Base-by-base conservation (phyloP, 352 stramenopile genomes). In the Blastocystis hominis region DNA sequence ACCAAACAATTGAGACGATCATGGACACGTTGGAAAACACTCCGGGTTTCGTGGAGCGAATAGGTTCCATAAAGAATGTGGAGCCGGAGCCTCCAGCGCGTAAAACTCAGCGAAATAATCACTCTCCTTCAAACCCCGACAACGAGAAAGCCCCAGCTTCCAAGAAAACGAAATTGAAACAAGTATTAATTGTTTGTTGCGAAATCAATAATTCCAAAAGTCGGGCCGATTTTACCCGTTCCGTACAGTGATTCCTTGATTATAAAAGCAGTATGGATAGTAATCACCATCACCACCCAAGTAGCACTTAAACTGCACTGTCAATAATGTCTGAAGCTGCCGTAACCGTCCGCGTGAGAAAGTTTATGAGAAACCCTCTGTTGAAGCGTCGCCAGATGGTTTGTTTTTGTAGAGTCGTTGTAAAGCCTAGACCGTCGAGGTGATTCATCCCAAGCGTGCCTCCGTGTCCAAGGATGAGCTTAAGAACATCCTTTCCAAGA, bases 381-480 rank as follows among this genome's bases (percentile, higher is more conserved):
- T 53, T 87, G 40, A 87, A 87, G 77, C 62, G 77, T 66, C 77
- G 77, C 34, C 77, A 53, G 84, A 79, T 70, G 77, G 77, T 87
- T 69, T 68, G 13, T n/a, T 56, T 17, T 44, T 10, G 6, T 53
- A 47, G 53, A n/a, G n/a, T 24, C 44, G 7, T 13, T 66, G 70
- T 24, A 88, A 59, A 24, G 44, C 50, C 5, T 86, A 89, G 53
- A 86, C 64, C 17, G 80, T 89, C 59, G 50, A 76, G 38, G 40
- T 78, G 5, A 36, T 77, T 50, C 68, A 70, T 17, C 72, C 59
- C 17, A 66, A 79, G 40, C 76, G 61, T 56, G 88, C 88, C 53
- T 70, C 61, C 20, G 61, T 90, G 0, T 63, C 88, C n/a, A 88
- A 88, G 66, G 61, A 90, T 56, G 88, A 90, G 47, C 75, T 90